A percentile compares a stretch with the other conserved stretches of the same genome.
Conservation (phyloP, 1,139 yeast species). For the Yamadazyma diospyri region DNA sequence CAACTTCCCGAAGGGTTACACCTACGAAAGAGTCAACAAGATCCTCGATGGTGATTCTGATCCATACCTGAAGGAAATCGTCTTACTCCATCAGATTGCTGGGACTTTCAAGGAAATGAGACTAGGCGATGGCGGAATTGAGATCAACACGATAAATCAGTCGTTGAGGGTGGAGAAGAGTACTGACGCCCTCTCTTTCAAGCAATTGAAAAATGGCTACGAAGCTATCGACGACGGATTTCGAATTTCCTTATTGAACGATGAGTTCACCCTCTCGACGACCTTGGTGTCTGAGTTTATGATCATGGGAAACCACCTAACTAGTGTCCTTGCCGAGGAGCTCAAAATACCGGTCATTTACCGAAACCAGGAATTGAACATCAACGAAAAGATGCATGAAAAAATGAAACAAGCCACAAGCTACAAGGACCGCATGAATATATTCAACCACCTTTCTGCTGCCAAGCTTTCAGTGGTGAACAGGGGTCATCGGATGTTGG, state of each 20-base stretch:
- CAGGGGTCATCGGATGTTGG: conserved; percentile 59
- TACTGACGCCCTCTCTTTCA: conserved; percentile 1
- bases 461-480: conserved; percentile 33
- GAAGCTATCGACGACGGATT: conserved; percentile 11
- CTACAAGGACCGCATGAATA: conserved; percentile 16
- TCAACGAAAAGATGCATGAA: conserved; percentile 18
- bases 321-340: conserved; percentile 49
- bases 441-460: conserved; percentile 25
- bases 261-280: conserved; percentile 30
- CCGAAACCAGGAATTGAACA: conserved; percentile 33
- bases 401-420: conserved; percentile 25
- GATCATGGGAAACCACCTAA: conserved; percentile 69
- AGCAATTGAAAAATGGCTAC: conserved; percentile 14
- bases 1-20: conserved; percentile 35
- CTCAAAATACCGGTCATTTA: conserved; percentile 57
- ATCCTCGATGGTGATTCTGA: conserved; percentile 21
- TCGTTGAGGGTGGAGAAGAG: conserved; percentile 3
- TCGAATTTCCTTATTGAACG: conserved; percentile 8
- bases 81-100: conserved; percentile 28
- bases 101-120: conserved; percentile 24
- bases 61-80: conserved; percentile 23
- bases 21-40: conserved; percentile 34
- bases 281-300: conserved; percentile 74
- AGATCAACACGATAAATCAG: conserved; percentile 6
- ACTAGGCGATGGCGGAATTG: conserved; percentile 11